Evolutionary conservation across 305 asterid genomes (phyloP), one percentile per base, ranked within the genome.

Genomic region (Fraxinus albicans): DNA sequence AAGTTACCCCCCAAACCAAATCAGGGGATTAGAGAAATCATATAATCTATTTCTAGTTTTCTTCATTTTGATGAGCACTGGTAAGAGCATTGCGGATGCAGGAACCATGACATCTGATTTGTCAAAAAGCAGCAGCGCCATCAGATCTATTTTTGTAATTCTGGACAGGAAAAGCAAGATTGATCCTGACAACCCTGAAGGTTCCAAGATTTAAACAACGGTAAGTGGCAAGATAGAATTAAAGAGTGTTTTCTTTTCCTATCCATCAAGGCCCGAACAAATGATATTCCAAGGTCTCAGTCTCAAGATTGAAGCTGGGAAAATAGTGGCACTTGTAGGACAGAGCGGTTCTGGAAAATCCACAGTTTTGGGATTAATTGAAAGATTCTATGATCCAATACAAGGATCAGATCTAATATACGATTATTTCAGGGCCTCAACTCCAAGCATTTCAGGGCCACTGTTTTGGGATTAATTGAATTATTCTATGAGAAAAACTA

Each of bases 341-440:
- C 90, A 89, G 34, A 94, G 98, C 80, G 97, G 98, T 29, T 93
- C 95, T 0, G 97, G 98, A 0, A 94, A 93, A 89, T 94, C 98
- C 12, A 94, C 97, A 0, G 58, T 92, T 25, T 88, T 94, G 8
- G 95, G 92, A 8, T 73, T 93, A 83, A 87, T 92, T 0, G 98
- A 94, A 82, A 90, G 98, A 60, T 94, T 91, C 85, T 94, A 93
- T 6, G 98, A 94, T 84, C 95, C 98, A 1, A 83, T 89, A 33
- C 87, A 85, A 38, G 98, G 97, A 25, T 87, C 78, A 0, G 80
- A 93, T 15, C 50, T 89, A 4, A 89, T 94, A 31, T 97, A 94
- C 72, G 90, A 88, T 29, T 81, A 36, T 34, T 25, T 25, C 27
- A 25, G 27, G 27, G 27, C 27, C 27, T 25, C 27, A 25, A 25